A percentile compares a stretch with the other conserved stretches of the same genome.
These are phyloP conservation scores for Plasmopara halstedii DNA, from an alignment of 352 stramenopile species.

Conservation along the genomic window DNA sequence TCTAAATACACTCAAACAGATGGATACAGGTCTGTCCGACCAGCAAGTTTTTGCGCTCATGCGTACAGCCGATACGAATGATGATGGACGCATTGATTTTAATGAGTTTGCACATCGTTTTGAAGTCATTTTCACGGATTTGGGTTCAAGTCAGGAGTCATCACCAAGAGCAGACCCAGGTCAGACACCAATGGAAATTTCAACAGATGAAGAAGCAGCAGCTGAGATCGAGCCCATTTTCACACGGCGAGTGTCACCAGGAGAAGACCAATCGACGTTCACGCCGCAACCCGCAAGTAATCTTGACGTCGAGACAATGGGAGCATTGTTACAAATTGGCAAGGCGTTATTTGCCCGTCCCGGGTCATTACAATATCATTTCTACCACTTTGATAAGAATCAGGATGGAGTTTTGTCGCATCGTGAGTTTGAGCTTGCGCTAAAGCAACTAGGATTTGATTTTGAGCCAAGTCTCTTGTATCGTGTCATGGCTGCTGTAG, in stretches of 20 bases:
- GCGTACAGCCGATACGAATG: conserved; percentile 88
- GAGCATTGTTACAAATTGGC: conserved; percentile 66
- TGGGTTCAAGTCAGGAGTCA: conserved; percentile 14
- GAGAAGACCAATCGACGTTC: conserved; percentile 57
- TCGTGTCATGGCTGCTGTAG: conserved; percentile 79
- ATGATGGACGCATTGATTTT: conserved; percentile 89
- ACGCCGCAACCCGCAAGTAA: conserved; percentile 43
- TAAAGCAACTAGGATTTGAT: conserved; percentile 56
- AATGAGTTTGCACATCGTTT: conserved; percentile 88
- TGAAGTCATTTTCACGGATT: conserved; percentile 86
- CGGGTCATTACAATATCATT: conserved; percentile 76
- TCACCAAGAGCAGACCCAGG: background rate
- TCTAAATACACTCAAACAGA: conserved; percentile 82
- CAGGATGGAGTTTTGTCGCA: conserved; percentile 73
- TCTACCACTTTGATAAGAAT: conserved; percentile 80
- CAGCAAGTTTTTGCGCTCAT: conserved; percentile 91
- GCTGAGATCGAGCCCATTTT: conserved; percentile 24
- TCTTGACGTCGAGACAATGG: conserved; percentile 78
- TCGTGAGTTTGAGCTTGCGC: conserved; percentile 67
- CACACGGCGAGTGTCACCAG: conserved; percentile 44
- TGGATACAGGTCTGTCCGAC: conserved; percentile 89
- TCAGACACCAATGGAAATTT: conserved; percentile 14
- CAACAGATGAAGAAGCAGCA: conserved; percentile 12
- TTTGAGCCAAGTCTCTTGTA: conserved; percentile 51
- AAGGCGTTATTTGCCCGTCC: conserved; percentile 66